phyloP scores from a whole-genome alignment of 2,329 filamentous ascomycete genomes.

The Chalaropsis ovoidea region DNA sequence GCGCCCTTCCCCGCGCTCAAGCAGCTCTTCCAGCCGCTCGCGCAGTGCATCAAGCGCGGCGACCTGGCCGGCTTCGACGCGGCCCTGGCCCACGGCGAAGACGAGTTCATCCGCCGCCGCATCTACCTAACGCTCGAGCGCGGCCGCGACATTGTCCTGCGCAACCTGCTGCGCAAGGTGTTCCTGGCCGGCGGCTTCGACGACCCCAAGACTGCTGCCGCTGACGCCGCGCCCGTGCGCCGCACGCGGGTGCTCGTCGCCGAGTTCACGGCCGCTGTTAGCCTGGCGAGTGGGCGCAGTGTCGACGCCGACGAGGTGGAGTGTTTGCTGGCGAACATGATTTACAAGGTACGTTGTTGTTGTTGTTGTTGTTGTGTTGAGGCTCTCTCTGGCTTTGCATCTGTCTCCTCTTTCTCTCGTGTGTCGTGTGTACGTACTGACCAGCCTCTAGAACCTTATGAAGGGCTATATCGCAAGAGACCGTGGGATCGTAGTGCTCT shows the following conservation, averaged over 20 bases:
- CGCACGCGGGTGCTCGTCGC: constrained; percentile 69
- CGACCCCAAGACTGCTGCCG: constrained; percentile 60
- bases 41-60: constrained; percentile 67
- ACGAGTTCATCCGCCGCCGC: constrained; percentile 84
- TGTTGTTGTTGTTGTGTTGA: too few species aligned
- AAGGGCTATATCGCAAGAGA: constrained; percentile 96
- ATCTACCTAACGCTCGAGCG: constrained; percentile 93
- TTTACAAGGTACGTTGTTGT: constrained; percentile 81
- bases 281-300: constrained; percentile 55
- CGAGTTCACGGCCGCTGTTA: constrained; percentile 78
- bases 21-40: constrained; percentile 66
- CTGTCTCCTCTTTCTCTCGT: too few species aligned
- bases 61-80: constrained; percentile 76
- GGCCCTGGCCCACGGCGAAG: constrained; percentile 69
- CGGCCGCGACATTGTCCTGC: constrained; percentile 79
- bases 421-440: background rate
- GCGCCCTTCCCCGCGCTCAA: constrained; percentile 66
- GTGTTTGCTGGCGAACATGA: constrained; percentile 88
- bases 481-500: constrained; percentile 79
- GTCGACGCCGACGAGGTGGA: constrained; percentile 90
- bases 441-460: constrained; percentile 61
- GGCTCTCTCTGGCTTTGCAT: too few species aligned
- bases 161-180: constrained; percentile 86
- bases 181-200: constrained; percentile 78
- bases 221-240: constrained; percentile 52